Base-by-base conservation (phyloP, 805 yeast genomes). In the Blastobotrys mokoenaii region DNA sequence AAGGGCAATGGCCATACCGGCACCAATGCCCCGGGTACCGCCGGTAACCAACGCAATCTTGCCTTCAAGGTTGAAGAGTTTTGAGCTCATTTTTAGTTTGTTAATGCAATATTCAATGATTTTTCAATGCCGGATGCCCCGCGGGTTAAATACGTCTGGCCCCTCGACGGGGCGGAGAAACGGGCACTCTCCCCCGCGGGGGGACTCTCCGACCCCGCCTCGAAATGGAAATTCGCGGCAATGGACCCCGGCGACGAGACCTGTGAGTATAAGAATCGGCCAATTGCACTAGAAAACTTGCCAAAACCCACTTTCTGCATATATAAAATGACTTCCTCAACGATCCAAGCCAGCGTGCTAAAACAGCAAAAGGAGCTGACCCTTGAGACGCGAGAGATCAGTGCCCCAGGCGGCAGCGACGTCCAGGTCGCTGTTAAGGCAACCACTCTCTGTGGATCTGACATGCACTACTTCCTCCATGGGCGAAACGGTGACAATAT, bases 391-490 rank as follows among this genome's bases (percentile, higher is more conserved):
- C 37, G 55, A 27, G 34, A 44, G 17, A 25, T 52, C 35, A 45
- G 14, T 10, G 47, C 34, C 34, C 70, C 69, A 14, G 66, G 62
- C 5, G 54, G 57, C 9, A 65, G 63, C 30, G 67, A 71, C 46
- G 95, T 86, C 35, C 75, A 80, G 55, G 74, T 87, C 20, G 80
- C 77, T 41, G 79, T 86, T 53, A 84, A 81, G 63, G 78, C 81
- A 56, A 86, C 95, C 0, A 95, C 96, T 27, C 79, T 87, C 46
- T 87, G 95, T 63, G 95, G 95, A 2, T 79, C 87, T 1, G 95
- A 85, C 60, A 80, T 85, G 49, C 95, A 86, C 61, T 87, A 82
- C 69, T 85, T 78, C 57, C 74, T 78, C 27, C 83, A 82, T 51
- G 96, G 95, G 2, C 73, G 71, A 45, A 82, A 86, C 58, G 96